Conservation (phyloP, 192 early-diverging fungal species). For the Coemansia sp. region DNA sequence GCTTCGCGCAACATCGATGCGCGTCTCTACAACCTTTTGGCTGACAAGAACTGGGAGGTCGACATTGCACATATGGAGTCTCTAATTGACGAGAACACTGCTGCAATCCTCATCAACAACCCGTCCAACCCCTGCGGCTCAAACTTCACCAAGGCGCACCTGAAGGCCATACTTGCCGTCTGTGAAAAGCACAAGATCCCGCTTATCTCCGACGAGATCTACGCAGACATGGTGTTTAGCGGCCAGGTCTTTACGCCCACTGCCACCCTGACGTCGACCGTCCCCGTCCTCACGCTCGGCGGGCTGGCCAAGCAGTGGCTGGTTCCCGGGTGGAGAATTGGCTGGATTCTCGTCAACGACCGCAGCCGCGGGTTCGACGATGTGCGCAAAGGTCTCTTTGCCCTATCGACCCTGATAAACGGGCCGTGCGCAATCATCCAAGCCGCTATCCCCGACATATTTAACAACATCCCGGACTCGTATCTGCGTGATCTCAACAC, state of each 20-base stretch:
- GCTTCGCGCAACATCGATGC: constrained; percentile 76
- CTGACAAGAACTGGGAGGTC: constrained; percentile 78
- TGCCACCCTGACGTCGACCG: constrained; percentile 70
- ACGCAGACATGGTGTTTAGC: constrained; percentile 84
- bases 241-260: constrained; percentile 62
- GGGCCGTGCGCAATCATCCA: constrained; percentile 80
- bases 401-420: constrained; percentile 73
- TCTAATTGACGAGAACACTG: constrained; percentile 78
- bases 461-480: constrained; percentile 63
- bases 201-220: constrained; percentile 89
- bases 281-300: constrained; percentile 81
- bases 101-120: constrained; percentile 83
- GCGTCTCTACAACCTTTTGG: constrained; percentile 77
- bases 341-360: constrained; percentile 87
- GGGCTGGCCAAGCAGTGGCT: constrained; percentile 89
- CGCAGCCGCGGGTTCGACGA: constrained; percentile 48
- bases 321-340: constrained; percentile 89
- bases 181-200: constrained; percentile 76
- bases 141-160: constrained; percentile 71
- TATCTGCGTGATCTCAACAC: constrained; percentile 70
- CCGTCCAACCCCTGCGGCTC: constrained; percentile 93
- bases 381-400: constrained; percentile 70
- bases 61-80: constrained; percentile 78
- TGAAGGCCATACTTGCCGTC: constrained; percentile 68
- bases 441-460: constrained; percentile 75